These are phyloP conservation scores for Solanum pinnatisectum DNA, from an alignment of 257 asterid species.

Conservation along the genomic window DNA sequence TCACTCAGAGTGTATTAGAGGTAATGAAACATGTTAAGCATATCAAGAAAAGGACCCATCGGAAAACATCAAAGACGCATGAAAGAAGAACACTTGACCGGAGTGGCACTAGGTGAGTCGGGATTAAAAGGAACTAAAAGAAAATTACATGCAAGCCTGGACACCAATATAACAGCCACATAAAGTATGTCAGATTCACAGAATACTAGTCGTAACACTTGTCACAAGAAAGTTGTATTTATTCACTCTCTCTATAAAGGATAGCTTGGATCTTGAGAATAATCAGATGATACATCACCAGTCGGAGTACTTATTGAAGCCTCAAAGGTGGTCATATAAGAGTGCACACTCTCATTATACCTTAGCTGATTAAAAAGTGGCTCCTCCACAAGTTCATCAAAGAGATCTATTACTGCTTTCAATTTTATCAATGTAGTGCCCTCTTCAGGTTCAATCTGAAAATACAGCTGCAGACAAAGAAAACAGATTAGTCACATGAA, in stretches of 20 bases:
- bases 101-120: neutral
- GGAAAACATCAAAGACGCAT: neutral
- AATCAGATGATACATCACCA: neutral
- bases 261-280: neutral
- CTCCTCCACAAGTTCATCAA: conserved; percentile 88
- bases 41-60: neutral
- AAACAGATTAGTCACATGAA: neutral
- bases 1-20: neutral
- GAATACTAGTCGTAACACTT: neutral
- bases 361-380: conserved; percentile 95
- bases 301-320: neutral
- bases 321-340: neutral
- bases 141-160: neutral
- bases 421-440: conserved; percentile 40
- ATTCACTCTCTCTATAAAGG: neutral
- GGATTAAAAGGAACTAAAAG: neutral
- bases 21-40: neutral
- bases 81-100: neutral
- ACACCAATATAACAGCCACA: neutral
- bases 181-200: neutral
- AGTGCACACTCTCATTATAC: conserved; percentile 21
- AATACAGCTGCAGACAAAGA: conserved; percentile 60
- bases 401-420: conserved; percentile 72
- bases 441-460: conserved; percentile 90
- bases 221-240: neutral